These are phyloP conservation scores for Magnaporthales sp. DNA, from an alignment of 2,329 filamentous ascomycete genomes.

Conservation along the genomic window DNA sequence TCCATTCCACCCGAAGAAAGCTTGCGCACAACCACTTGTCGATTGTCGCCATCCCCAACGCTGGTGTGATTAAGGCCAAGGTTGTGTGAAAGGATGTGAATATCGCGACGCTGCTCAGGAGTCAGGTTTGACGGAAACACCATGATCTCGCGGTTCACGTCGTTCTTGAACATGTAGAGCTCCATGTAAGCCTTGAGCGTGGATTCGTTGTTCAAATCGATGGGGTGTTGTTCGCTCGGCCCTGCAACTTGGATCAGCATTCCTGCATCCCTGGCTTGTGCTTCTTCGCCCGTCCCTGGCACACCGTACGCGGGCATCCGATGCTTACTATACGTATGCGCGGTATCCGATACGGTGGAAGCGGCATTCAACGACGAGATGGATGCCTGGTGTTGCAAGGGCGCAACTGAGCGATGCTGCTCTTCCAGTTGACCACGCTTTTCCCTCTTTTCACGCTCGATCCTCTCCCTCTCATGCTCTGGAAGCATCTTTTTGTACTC, in stretches of 20 bases:
- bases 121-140: conserved; percentile 76
- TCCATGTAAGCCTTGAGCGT: conserved; percentile 87
- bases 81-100: conserved; percentile 91
- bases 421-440: conserved; percentile 93
- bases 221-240: conserved; percentile 38
- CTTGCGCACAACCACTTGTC: conserved; percentile 86
- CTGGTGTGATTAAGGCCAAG: conserved; percentile 89
- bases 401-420: conserved; percentile 73
- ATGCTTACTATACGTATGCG: neutral
- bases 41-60: conserved; percentile 76
- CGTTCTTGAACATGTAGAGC: conserved; percentile 77
- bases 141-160: conserved; percentile 60
- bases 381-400: conserved; percentile 63
- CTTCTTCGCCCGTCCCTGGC: neutral
- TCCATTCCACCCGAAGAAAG: conserved; percentile 13
- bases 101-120: conserved; percentile 77
- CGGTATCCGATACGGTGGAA: conserved; percentile 2
- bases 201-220: conserved; percentile 86
- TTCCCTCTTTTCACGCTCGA: conserved; percentile 94
- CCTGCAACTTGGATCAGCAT: conserved; percentile 12
- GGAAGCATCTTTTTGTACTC: conserved; percentile 99
- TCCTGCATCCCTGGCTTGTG: neutral
- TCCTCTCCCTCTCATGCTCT: conserved; percentile 85
- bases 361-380: conserved; percentile 58
- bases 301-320: neutral